Percentiles rank a stretch among this genome's conserved stretches.
phyloP scores from a whole-genome alignment of 2,329 filamentous ascomycete species.

The Cladosporium phlei region DNA sequence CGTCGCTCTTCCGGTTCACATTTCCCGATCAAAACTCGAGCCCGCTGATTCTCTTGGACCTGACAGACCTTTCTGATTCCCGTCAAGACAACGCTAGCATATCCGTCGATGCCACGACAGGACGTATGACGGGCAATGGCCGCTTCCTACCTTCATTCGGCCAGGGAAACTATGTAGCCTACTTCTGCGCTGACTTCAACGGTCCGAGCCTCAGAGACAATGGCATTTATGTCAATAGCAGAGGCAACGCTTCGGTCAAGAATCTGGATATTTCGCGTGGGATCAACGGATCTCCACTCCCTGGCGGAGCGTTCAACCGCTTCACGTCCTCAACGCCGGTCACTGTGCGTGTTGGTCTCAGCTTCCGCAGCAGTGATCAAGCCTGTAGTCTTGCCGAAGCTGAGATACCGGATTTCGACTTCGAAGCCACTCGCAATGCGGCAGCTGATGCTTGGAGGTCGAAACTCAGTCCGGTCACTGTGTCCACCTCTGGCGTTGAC shows the following conservation, averaged over 20 bases:
- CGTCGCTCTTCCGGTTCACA: slow-evolving; percentile 57
- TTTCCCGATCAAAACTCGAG: slow-evolving; percentile 46
- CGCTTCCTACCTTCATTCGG: slow-evolving; percentile 59
- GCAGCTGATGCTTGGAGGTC: slow-evolving; percentile 39
- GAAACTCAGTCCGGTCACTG: slow-evolving; percentile 36
- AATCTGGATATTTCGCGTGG: slow-evolving; percentile 32
- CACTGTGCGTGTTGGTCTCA: slow-evolving; percentile 62
- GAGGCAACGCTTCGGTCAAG: slow-evolving; percentile 44
- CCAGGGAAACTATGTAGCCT: slow-evolving; percentile 52
- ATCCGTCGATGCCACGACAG: slow-evolving; percentile 48
- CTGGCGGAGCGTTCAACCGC: slow-evolving; percentile 38
- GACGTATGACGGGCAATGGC: slow-evolving; percentile 55
- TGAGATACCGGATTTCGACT: slow-evolving; percentile 65
- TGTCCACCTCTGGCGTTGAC: slow-evolving; percentile 35
- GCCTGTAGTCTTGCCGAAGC: slow-evolving; percentile 64
- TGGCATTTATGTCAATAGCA: slow-evolving; percentile 55
- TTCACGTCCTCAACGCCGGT: slow-evolving; percentile 45
- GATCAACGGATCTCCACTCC: slow-evolving; percentile 33
- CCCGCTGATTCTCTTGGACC: slow-evolving; percentile 56
- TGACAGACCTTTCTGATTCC: slow-evolving; percentile 54
- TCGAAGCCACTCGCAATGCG: slow-evolving; percentile 47
- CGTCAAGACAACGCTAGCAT: slow-evolving; percentile 44
- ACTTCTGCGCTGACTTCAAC: slow-evolving; percentile 58
- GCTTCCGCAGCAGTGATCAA: slow-evolving; percentile 61
- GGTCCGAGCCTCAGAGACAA: slow-evolving; percentile 51